A percentile compares a stretch with the other conserved stretches of the same genome.
Evolutionary conservation across 805 yeast species (phyloP).

Genomic region (Zygosaccharomyces kombuchaensis): DNA sequence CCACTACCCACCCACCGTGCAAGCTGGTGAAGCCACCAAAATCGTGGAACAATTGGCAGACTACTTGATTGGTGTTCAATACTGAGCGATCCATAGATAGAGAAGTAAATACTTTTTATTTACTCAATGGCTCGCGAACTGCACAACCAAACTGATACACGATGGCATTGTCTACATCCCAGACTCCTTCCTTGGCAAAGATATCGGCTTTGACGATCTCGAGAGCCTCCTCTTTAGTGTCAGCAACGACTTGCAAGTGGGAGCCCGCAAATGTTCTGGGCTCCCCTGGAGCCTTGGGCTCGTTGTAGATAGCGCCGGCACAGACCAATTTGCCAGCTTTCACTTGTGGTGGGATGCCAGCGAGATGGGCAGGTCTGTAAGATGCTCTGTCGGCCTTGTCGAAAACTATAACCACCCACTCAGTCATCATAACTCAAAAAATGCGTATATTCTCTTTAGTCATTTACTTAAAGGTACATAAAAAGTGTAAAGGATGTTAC

Average conservation of each 20-base stretch:
- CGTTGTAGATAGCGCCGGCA: slow-evolving; percentile 51
- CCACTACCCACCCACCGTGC: slow-evolving; percentile 89
- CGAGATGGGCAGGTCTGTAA: slow-evolving; percentile 51
- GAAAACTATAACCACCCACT: slow-evolving; percentile 64
- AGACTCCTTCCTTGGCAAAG: slow-evolving; percentile 60
- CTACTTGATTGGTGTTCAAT: slow-evolving; percentile 82
- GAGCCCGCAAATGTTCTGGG: slow-evolving; percentile 63
- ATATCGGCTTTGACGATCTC: slow-evolving; percentile 61
- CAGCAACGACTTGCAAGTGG: slow-evolving; percentile 57
- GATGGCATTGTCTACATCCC: slow-evolving; percentile 65
- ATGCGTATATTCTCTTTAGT: background rate
- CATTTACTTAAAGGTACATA: background rate
- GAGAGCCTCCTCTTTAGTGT: slow-evolving; percentile 58
- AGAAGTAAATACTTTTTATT: slow-evolving; percentile 2
- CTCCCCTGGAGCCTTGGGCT: slow-evolving; percentile 39
- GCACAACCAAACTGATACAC: slow-evolving; percentile 53
- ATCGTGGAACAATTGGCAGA: slow-evolving; percentile 95
- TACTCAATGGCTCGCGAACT: slow-evolving; percentile 39
- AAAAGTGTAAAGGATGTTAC: background rate
- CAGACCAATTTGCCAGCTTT: slow-evolving; percentile 43
- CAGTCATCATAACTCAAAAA: slow-evolving; percentile 38
- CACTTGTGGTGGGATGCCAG: slow-evolving; percentile 42
- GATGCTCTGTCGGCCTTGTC: slow-evolving; percentile 58
- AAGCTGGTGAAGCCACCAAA: slow-evolving; percentile 92
- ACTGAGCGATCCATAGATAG: slow-evolving; percentile 38